Conservation (phyloP, 176 grass and related monocot species). For the Miscanthus lutarioriparius region DNA sequence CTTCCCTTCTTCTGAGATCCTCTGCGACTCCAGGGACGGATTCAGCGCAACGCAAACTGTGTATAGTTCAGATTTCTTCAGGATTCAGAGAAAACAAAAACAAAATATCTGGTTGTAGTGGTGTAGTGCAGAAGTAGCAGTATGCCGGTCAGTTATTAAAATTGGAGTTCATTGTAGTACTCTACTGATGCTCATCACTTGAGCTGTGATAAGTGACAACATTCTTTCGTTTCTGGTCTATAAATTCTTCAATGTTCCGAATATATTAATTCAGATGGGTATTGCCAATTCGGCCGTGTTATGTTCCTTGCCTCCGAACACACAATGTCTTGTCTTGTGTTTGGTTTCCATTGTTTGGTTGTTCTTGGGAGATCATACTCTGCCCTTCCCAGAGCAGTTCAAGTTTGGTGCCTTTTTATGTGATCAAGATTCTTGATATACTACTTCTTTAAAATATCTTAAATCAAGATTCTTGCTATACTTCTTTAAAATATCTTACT, state of each 20-base stretch:
- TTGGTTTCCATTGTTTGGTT: neutral
- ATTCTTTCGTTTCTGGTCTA: slow-evolving; percentile 9
- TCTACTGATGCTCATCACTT: no score
- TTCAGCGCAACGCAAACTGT: neutral
- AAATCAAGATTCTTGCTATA: neutral
- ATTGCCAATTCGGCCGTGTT: neutral
- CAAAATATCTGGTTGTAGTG: neutral
- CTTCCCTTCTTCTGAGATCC: slow-evolving; percentile 35
- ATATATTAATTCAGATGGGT: neutral
- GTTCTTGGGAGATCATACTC: neutral
- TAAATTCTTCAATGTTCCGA: neutral
- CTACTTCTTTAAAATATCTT: no score
- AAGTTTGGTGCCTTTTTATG: no score
- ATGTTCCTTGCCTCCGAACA: no score
- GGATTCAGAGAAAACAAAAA: neutral
- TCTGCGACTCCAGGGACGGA: neutral
- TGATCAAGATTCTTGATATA: neutral
- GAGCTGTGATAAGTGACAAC: neutral
- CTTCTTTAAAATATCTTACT: neutral
- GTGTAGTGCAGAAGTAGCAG: neutral
- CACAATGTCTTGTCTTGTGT: neutral
- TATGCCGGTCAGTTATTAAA: neutral
- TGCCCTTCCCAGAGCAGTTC: neutral
- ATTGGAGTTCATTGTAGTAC: neutral
- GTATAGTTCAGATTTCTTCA: slow-evolving; percentile 31